These are phyloP conservation scores for Soucietia sequanensis DNA, from an alignment of 805 yeast genomes.

Conservation along the genomic window DNA sequence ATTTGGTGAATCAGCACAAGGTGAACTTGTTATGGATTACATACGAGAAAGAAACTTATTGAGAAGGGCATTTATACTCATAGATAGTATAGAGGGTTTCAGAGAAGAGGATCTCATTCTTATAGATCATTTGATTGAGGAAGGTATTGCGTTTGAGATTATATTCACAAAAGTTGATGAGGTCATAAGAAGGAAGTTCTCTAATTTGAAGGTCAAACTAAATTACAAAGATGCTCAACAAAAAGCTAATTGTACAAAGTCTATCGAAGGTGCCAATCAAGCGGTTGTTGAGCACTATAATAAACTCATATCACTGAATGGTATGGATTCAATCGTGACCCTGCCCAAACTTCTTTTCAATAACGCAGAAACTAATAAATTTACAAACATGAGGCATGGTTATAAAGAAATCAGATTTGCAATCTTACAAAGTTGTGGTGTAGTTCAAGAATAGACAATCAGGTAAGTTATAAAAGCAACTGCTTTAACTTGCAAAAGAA, in stretches of 20 bases:
- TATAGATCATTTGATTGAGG: slow-evolving; percentile 45
- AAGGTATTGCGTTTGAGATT: slow-evolving; percentile 70
- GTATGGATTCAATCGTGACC: slow-evolving; percentile 35
- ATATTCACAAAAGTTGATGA: slow-evolving; percentile 77
- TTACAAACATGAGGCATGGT: slow-evolving; percentile 46
- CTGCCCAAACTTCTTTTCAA: slow-evolving; percentile 50
- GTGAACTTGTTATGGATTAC: slow-evolving; percentile 64
- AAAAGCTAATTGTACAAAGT: slow-evolving; percentile 2
- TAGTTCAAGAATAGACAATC: no score
- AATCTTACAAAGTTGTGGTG: slow-evolving; percentile 55
- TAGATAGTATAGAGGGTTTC: slow-evolving; percentile 62
- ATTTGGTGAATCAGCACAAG: slow-evolving; percentile 65
- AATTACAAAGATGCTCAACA: slow-evolving; percentile 1
- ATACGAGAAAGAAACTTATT: slow-evolving; percentile 53
- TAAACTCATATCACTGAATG: slow-evolving; percentile 35
- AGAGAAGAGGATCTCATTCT: slow-evolving; percentile 55
- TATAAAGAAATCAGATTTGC: slow-evolving; percentile 50
- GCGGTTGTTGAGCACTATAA: slow-evolving; percentile 25
- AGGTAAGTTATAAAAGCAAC: no score
- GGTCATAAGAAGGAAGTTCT: slow-evolving; percentile 27
- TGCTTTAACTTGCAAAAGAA: no score
- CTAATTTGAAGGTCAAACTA: slow-evolving; percentile 6
- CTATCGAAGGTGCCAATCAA: slow-evolving; percentile 20
- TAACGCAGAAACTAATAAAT: slow-evolving; percentile 43
- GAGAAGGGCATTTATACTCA: slow-evolving; percentile 56